A percentile compares a stretch with the other conserved stretches of the same genome.
Evolutionary conservation across 768 basidiomycete species (phyloP).

Genomic region (Serendipita sp.): DNA sequence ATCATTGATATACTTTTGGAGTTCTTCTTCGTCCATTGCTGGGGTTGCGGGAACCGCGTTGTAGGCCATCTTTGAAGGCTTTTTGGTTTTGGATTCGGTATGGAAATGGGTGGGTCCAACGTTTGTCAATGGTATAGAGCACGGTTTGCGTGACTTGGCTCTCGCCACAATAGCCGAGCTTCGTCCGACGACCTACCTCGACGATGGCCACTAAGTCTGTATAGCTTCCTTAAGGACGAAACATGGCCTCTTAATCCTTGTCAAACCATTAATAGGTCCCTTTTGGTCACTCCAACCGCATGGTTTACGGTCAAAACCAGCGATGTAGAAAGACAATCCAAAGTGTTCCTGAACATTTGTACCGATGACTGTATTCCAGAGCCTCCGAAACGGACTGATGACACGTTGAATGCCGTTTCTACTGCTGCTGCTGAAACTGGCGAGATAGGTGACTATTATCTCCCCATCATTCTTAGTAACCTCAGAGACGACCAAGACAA

Average conservation of each 20-base stretch:
- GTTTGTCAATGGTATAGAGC: not conserved
- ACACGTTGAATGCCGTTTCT: slow-evolving; percentile 38
- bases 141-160: slow-evolving; percentile 8
- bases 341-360: slow-evolving; percentile 61
- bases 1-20: slow-evolving; percentile 65
- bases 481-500: slow-evolving; percentile 49
- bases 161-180: slow-evolving; percentile 40
- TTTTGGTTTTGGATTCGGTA: slow-evolving; percentile 5
- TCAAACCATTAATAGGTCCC: slow-evolving; percentile 1
- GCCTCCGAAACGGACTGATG: slow-evolving; percentile 41
- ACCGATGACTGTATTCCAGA: slow-evolving; percentile 55
- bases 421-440: slow-evolving; percentile 24
- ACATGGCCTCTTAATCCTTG: not conserved
- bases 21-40: slow-evolving; percentile 42
- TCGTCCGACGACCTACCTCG: slow-evolving; percentile 54
- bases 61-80: slow-evolving; percentile 19
- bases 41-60: slow-evolving; percentile 40
- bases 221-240: not conserved
- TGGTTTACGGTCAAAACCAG: slow-evolving; percentile 10
- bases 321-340: slow-evolving; percentile 26
- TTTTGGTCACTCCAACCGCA: slow-evolving; percentile 17
- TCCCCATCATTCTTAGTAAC: slow-evolving; percentile 59
- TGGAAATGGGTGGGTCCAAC: slow-evolving; percentile 13
- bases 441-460: slow-evolving; percentile 29
- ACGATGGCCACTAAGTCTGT: slow-evolving; percentile 19